A percentile compares a stretch with the other conserved stretches of the same genome.
Conservation (phyloP, 768 basidiomycete genomes). For the Russula brevipes region DNA sequence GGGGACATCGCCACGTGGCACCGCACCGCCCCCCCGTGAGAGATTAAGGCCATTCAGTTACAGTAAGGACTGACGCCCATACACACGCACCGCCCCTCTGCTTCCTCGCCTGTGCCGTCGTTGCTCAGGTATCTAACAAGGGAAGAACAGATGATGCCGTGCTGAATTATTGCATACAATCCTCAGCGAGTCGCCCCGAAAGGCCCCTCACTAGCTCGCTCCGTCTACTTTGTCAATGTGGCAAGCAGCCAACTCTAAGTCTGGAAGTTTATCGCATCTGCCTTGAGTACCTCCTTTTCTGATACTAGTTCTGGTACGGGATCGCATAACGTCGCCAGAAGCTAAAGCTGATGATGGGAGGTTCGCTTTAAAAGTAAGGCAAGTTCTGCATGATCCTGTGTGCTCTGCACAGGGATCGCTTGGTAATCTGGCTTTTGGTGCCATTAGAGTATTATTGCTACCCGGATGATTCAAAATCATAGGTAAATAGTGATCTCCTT, state of each 20-base stretch:
- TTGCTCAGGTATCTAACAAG: conserved; percentile 62
- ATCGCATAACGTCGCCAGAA: conserved; percentile 29
- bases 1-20: conserved; percentile 8
- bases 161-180: conserved; percentile 93
- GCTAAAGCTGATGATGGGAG: conserved; percentile 52
- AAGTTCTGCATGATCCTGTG: too few species aligned
- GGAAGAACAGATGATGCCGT: conserved; percentile 81
- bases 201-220: conserved; percentile 68
- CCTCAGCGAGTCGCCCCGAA: conserved; percentile 65
- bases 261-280: conserved; percentile 95
- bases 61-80: too few species aligned
- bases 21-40: too few species aligned
- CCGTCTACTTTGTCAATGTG: conserved; percentile 56
- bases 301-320: conserved; percentile 74
- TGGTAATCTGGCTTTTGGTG: too few species aligned
- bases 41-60: too few species aligned
- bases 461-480: too few species aligned
- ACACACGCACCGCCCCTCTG: conserved; percentile 40
- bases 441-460: too few species aligned
- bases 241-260: conserved; percentile 89
- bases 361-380: conserved; percentile 41
- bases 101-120: conserved; percentile 43
- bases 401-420: too few species aligned
- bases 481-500: too few species aligned
- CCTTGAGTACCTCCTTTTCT: conserved; percentile 62